Evolutionary conservation across 2,329 filamentous ascomycete species (phyloP).

Genomic region (Westerdykella ornata): DNA sequence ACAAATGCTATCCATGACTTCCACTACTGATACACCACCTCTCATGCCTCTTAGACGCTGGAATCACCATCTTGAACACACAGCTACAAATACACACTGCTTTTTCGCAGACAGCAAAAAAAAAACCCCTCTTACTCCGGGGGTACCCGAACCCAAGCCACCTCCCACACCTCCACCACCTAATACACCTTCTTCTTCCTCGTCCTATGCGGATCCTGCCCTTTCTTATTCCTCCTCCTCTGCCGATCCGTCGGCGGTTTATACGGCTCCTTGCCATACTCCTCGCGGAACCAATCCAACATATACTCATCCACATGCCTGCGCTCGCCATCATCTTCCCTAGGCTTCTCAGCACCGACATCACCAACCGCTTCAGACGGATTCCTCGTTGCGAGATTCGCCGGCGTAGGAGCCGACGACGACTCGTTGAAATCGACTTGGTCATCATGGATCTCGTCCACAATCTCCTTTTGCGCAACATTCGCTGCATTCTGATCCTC

Average conservation of each 20-base stretch:
- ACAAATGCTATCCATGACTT: too few relatives aligned
- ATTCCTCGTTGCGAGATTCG: slow-evolving; percentile 20
- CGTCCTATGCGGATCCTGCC: slow-evolving; percentile 28
- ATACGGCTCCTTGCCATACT: slow-evolving; percentile 31
- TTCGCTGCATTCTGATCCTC: slow-evolving; percentile 88
- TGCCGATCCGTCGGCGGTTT: slow-evolving; percentile 28
- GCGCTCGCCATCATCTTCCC: slow-evolving; percentile 11
- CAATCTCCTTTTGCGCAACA: slow-evolving; percentile 79
- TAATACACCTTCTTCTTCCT: slow-evolving; percentile 26
- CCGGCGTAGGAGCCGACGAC: slow-evolving; percentile 6
- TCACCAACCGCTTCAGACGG: slow-evolving; percentile 13
- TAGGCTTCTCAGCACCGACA: neutral
- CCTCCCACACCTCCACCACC: neutral
- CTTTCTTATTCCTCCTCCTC: slow-evolving; percentile 23
- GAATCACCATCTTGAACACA: too few relatives aligned
- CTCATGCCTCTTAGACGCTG: too few relatives aligned
- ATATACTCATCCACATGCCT: slow-evolving; percentile 36
- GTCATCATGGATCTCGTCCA: slow-evolving; percentile 48
- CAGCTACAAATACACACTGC: too few relatives aligned
- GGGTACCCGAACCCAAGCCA: neutral
- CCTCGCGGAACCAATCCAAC: slow-evolving; percentile 24
- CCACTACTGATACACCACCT: too few relatives aligned
- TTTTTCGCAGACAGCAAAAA: too few relatives aligned
- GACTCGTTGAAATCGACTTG: slow-evolving; percentile 38
- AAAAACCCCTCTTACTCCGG: neutral